A percentile compares a stretch with the other conserved stretches of the same genome.
phyloP scores from a whole-genome alignment of 108 stramenopile genomes.

The Schizochytrium sp. region DNA sequence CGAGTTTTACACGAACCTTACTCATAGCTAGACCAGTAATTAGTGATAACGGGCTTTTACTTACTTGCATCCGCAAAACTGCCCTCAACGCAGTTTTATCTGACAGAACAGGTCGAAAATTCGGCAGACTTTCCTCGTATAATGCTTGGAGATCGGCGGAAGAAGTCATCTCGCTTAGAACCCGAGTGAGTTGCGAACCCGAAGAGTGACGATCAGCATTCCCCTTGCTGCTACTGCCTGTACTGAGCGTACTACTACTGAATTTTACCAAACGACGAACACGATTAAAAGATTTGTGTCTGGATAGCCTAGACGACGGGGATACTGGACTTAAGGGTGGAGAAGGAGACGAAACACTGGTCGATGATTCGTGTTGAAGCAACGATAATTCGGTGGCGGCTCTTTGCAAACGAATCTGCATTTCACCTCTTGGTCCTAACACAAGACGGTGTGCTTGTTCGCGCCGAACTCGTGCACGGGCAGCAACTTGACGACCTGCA shows the following conservation, averaged over 20 bases:
- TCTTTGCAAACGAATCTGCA: not conserved
- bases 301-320: not conserved
- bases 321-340: not conserved
- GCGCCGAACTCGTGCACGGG: not conserved
- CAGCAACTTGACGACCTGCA: not conserved
- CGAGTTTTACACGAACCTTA: not conserved
- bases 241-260: not conserved
- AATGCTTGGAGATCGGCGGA: too few relatives aligned
- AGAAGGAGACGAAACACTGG: too few relatives aligned
- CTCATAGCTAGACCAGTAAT: not conserved
- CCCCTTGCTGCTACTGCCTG: not conserved
- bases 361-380: too few relatives aligned
- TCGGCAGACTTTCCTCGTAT: too few relatives aligned
- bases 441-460: not conserved
- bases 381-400: not conserved
- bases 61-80: not conserved
- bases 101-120: too few relatives aligned
- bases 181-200: not conserved
- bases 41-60: not conserved
- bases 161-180: too few relatives aligned
- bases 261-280: constrained; percentile 4
- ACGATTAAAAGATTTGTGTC: constrained; percentile 5
- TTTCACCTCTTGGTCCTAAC: not conserved
- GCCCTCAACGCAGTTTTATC: not conserved
- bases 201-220: not conserved